These are phyloP conservation scores for Sporormia fimetaria DNA, from an alignment of 495 filamentous ascomycete genomes.

Conservation along the genomic window DNA sequence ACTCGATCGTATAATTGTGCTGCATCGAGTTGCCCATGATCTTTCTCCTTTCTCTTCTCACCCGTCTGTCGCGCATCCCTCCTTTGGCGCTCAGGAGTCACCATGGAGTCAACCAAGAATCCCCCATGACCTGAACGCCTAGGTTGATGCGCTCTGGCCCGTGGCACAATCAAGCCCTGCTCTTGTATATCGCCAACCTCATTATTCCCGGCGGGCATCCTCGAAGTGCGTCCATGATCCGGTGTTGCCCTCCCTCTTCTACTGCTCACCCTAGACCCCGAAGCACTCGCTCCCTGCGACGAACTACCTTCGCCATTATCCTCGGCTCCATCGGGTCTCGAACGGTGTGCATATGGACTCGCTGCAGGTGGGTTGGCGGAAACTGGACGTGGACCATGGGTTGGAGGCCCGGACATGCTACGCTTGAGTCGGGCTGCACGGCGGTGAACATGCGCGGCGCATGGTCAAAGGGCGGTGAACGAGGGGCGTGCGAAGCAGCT, in stretches of 20 bases:
- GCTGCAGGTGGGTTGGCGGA: constrained; percentile 13
- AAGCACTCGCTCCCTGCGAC: constrained; percentile 6
- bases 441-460: neutral
- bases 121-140: too few relatives aligned
- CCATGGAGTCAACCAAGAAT: constrained; percentile 29
- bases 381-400: constrained; percentile 15
- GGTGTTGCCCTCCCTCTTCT: neutral
- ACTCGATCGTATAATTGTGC: too few relatives aligned
- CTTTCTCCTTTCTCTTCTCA: constrained; percentile 21
- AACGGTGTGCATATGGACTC: constrained; percentile 16
- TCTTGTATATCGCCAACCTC: constrained; percentile 12
- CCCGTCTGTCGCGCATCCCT: constrained; percentile 8
- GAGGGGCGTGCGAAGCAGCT: neutral
- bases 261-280: constrained; percentile 5
- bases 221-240: neutral
- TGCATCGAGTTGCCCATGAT: too few relatives aligned
- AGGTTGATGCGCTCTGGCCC: too few relatives aligned
- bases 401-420: constrained; percentile 20
- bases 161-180: too few relatives aligned
- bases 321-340: constrained; percentile 10
- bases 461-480: constrained; percentile 2
- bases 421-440: neutral
- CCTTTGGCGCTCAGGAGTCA: constrained; percentile 7
- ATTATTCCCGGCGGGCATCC: too few relatives aligned
- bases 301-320: constrained; percentile 24